phyloP scores from a whole-genome alignment of 345 rosid species.

The Erodium maritimum region DNA sequence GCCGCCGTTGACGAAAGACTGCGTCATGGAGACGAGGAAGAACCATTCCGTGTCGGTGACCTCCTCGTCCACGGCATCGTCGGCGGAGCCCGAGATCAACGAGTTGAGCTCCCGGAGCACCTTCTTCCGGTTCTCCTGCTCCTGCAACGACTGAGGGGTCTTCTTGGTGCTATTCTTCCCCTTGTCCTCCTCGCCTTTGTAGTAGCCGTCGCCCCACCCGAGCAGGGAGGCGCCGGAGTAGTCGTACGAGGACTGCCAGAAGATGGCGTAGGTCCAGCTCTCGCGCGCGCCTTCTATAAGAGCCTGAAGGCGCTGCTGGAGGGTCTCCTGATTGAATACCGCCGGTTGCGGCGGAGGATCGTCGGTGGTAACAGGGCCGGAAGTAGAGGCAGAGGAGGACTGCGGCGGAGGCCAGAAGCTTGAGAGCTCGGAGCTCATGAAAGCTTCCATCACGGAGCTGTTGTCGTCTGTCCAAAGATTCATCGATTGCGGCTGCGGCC shows the following conservation, averaged over 20 bases:
- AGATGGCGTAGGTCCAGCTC: slow-evolving; percentile 80
- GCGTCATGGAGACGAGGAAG: slow-evolving; percentile 76
- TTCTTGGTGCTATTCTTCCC: slow-evolving; percentile 10
- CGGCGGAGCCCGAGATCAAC: slow-evolving; percentile 50
- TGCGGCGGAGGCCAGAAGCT: slow-evolving; percentile 49
- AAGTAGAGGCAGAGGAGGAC: slow-evolving; percentile 26
- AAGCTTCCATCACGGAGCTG: slow-evolving; percentile 73
- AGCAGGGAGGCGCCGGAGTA: slow-evolving; percentile 44
- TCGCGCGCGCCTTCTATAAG: slow-evolving; percentile 47
- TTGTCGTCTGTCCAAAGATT: slow-evolving; percentile 78
- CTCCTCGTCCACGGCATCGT: slow-evolving; percentile 62
- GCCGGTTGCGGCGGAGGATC: slow-evolving; percentile 13
- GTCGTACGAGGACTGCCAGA: slow-evolving; percentile 74
- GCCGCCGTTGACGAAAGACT: slow-evolving; percentile 45
- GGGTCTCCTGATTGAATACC: slow-evolving; percentile 50
- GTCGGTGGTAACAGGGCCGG: slow-evolving; percentile 8
- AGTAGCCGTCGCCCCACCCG: slow-evolving; percentile 85
- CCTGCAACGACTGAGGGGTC: slow-evolving; percentile 23
- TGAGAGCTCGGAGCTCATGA: slow-evolving; percentile 59
- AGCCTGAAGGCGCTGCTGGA: slow-evolving; percentile 72
- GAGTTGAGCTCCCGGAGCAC: slow-evolving; percentile 67
- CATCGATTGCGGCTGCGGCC: slow-evolving; percentile 10
- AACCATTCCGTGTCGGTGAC: slow-evolving; percentile 93
- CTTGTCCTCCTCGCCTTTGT: slow-evolving; percentile 65
- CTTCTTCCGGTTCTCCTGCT: slow-evolving; percentile 69